Base-by-base conservation (phyloP, 805 yeast species). In the Blastobotrys attinorum region DNA sequence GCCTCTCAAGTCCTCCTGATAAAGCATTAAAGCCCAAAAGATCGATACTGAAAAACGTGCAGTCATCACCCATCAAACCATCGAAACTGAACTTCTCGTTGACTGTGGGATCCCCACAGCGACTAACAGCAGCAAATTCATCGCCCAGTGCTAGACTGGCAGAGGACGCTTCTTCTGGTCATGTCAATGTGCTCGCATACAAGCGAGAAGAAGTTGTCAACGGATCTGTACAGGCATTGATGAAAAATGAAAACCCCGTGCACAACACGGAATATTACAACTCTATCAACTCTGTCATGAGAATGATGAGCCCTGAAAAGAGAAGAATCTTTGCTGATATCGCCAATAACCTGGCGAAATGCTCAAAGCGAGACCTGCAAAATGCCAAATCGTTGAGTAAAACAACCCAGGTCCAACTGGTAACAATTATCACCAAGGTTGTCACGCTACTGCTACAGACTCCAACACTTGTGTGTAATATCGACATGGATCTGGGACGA, bases 391-490 rank as follows among this genome's bases (percentile, higher is more conserved):
- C 40, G 2, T 44, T 49, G 18, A 10, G 34, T 10, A 36, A 48
- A 22, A 37, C 42, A 10, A 42, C 43, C 7, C 53, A 50, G 27
- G 38, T 37, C 6, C 37, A 50, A 23, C 37, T 41, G 10, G 44
- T 43, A 31, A 38, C 45, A 21, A 51, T 47, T 23, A 44, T 51
- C 16, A 22, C 49, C 17, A 48, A 44, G 27, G 46, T 52, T 10
- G 51, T 51, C 23, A 54, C 48, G 36, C 51, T 50, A 37, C 23
- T 52, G 18, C 47, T 50, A 15, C 49, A 45, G 31, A 29, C 46
- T 18, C 45, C 38, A 4, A 53, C 41, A 6, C 40, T 45, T n/a
- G 53, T 53, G 4, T 3, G 33, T 18, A 22, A 33, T 2, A n/a
- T 52, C 15, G 51, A 50, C 27, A 20, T n/a, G 15, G 52, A 48